Conservation (phyloP, 1,284 basidiomycete genomes). For the Mycena citricolor region DNA sequence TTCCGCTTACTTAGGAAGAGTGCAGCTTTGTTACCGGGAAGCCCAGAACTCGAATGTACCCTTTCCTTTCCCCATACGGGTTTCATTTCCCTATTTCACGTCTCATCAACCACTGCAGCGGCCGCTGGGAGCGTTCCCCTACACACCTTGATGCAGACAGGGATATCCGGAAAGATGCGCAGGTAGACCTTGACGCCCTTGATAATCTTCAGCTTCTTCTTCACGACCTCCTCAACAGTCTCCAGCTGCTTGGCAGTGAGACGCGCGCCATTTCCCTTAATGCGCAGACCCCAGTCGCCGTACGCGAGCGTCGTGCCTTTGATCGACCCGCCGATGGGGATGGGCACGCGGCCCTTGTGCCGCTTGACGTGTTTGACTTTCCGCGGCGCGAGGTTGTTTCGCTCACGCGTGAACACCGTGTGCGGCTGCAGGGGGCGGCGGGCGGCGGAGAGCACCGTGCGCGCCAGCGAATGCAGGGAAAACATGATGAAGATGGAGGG, state of each 20-base stretch:
- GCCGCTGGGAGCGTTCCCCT: no score
- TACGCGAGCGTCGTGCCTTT: slow-evolving; percentile 93
- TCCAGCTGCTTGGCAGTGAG: slow-evolving; percentile 92
- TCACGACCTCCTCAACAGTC: slow-evolving; percentile 85
- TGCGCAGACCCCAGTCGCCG: slow-evolving; percentile 90
- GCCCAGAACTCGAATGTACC: slow-evolving; percentile 98
- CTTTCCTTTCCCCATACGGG: slow-evolving; percentile 99
- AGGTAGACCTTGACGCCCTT: slow-evolving; percentile 90
- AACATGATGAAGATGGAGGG: slow-evolving; percentile 39
- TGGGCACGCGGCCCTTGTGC: slow-evolving; percentile 84
- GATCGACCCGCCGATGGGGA: slow-evolving; percentile 86
- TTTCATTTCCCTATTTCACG: slow-evolving; percentile 99
- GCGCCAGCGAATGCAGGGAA: slow-evolving; percentile 39
- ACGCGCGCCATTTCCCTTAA: slow-evolving; percentile 79
- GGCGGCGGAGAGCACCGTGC: slow-evolving; percentile 27
- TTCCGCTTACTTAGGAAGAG: slow-evolving; percentile 6
- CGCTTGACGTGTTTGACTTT: slow-evolving; percentile 82
- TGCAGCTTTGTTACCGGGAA: slow-evolving; percentile 58
- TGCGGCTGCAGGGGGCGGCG: slow-evolving; percentile 29
- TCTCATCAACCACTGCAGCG: neutral
- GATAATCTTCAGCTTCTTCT: slow-evolving; percentile 87
- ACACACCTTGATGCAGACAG: slow-evolving; percentile 98
- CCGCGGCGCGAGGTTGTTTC: slow-evolving; percentile 75
- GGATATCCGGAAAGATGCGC: slow-evolving; percentile 94
- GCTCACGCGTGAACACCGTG: slow-evolving; percentile 39